These are phyloP conservation scores for Jaenimonas drosophilae DNA, from an alignment of 208 protist genomes.

Conservation along the genomic window DNA sequence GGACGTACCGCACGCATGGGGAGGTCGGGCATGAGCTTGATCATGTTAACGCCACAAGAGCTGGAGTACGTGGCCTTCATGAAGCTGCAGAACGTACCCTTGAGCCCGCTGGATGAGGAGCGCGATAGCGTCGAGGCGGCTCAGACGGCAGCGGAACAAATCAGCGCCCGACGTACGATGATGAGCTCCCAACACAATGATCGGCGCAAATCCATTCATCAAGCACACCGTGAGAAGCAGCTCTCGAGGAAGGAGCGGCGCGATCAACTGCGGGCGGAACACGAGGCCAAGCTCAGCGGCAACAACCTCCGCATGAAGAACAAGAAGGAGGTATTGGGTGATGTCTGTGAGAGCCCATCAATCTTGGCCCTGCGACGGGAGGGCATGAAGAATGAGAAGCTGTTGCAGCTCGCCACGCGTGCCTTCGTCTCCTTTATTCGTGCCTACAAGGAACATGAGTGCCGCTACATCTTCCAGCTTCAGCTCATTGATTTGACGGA, in stretches of 20 bases:
- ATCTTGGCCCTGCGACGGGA: conserved; percentile 51
- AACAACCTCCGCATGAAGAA: conserved; percentile 20
- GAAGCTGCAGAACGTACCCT: conserved; percentile 78
- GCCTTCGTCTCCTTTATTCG: conserved; percentile 91
- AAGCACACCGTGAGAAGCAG: conserved; percentile 62
- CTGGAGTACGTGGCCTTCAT: conserved; percentile 90
- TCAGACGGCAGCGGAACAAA: conserved; percentile 27
- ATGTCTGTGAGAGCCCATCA: conserved; percentile 67
- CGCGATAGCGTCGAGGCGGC: conserved; percentile 52
- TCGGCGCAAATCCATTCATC: conserved; percentile 56
- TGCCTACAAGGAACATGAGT: conserved; percentile 93
- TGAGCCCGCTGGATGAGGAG: conserved; percentile 66
- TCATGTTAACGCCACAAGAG: conserved; percentile 93
- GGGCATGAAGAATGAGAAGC: conserved; percentile 39
- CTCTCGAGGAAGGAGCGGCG: conserved; percentile 59
- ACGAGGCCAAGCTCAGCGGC: conserved; percentile 17
- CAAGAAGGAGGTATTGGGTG: conserved; percentile 55
- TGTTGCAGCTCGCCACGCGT: conserved; percentile 66
- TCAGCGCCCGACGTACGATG: conserved; percentile 68
- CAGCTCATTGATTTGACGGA: conserved; percentile 91
- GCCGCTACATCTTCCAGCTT: conserved; percentile 90
- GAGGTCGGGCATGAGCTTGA: conserved; percentile 80
- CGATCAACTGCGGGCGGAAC: conserved; percentile 49
- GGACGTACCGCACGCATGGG: conserved; percentile 96
- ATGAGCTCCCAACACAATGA: conserved; percentile 49